phyloP scores from a whole-genome alignment of 441 rosid genomes.

The Gossypium aridum region DNA sequence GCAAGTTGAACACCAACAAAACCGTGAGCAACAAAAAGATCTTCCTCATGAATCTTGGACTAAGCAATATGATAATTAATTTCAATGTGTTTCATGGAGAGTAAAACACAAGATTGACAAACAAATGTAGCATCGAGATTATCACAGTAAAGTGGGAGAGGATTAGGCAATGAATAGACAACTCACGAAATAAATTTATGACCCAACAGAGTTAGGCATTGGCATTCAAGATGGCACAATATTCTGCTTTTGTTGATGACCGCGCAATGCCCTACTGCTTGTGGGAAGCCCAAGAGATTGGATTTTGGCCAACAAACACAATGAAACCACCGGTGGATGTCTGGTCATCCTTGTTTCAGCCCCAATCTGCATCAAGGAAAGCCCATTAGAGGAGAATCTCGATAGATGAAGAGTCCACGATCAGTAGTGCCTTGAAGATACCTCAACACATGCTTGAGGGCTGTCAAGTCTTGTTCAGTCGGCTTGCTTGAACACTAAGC shows the following conservation, averaged over 20 bases:
- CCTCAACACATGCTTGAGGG: not conserved
- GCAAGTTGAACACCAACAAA: not conserved
- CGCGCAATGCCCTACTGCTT: not conserved
- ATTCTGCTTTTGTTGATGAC: not conserved
- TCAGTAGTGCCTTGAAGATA: not conserved
- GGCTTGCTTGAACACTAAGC: not conserved
- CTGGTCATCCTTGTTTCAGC: not conserved
- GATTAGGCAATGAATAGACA: not conserved
- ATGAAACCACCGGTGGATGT: no score
- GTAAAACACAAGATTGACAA: not conserved
- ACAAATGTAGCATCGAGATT: not conserved
- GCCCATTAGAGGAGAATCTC: not conserved
- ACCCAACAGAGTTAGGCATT: not conserved
- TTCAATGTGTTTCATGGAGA: not conserved
- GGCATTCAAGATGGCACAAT: not conserved
- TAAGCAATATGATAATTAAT: not conserved
- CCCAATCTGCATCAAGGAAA: not conserved
- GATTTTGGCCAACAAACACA: no score
- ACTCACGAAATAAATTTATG: not conserved
- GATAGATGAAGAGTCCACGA: not conserved
- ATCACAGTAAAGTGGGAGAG: not conserved
- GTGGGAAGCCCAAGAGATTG: not conserved
- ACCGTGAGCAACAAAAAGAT: not conserved
- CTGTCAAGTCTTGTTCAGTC: not conserved
- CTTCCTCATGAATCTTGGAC: not conserved